Conservation (phyloP, 2,329 filamentous ascomycete species). For the Fusarium miscanthi region DNA sequence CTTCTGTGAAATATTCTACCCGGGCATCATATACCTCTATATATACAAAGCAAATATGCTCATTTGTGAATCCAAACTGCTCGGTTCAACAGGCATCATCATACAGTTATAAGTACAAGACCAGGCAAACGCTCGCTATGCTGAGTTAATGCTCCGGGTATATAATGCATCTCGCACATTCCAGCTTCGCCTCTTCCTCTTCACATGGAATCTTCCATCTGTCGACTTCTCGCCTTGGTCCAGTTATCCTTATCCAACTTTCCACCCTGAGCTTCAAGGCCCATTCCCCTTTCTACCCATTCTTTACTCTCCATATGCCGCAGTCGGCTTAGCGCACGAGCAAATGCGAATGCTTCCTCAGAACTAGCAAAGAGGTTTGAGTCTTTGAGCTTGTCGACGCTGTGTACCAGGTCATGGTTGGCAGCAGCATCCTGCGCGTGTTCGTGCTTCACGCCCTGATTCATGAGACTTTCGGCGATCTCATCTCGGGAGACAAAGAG, state of each 20-base stretch:
- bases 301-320: constrained; percentile 94
- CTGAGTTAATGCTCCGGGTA: constrained; percentile 45
- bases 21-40: constrained; percentile 1
- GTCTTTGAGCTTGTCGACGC: constrained; percentile 84
- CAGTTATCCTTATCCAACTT: constrained; percentile 73
- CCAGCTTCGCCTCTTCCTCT: constrained; percentile 4
- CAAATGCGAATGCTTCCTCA: constrained; percentile 97
- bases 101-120: constrained; percentile 36
- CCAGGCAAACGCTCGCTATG: constrained; percentile 46
- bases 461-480: constrained; percentile 67
- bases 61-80: constrained; percentile 14
- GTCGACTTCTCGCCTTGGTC: constrained; percentile 72
- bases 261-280: constrained; percentile 72
- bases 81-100: constrained; percentile 24
- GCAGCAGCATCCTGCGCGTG: constrained; percentile 72
- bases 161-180: constrained; percentile 43
- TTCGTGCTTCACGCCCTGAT: constrained; percentile 56
- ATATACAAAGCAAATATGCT: constrained; percentile 14
- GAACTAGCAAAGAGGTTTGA: constrained; percentile 91
- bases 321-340: constrained; percentile 83
- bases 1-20: not conserved
- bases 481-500: constrained; percentile 84
- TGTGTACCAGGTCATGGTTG: constrained; percentile 86
- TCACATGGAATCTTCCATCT: constrained; percentile 76
- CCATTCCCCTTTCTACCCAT: constrained; percentile 89